Conservation (phyloP, 257 asterid species). For the Lycium barbarum region DNA sequence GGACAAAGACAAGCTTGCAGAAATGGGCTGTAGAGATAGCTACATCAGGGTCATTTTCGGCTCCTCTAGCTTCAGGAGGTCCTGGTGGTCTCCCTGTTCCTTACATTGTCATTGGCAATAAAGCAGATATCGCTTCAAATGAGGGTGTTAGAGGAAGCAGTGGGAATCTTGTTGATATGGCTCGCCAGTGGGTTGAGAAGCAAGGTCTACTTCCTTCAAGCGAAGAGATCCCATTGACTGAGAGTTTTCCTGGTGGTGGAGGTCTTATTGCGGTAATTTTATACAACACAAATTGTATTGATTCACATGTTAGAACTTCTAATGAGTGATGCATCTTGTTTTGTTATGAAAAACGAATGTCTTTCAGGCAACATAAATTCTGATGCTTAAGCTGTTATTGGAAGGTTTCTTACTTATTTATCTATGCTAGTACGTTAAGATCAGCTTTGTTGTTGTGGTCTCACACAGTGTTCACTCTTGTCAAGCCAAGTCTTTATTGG, state of each 20-base stretch:
- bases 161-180: conserved; percentile 95
- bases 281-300: not conserved
- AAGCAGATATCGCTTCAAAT: conserved; percentile 68
- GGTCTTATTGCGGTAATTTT: conserved; percentile 87
- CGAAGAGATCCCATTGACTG: conserved; percentile 87
- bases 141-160: conserved; percentile 80
- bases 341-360: not conserved
- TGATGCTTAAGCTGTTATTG: not conserved
- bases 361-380: not conserved
- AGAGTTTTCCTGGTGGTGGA: conserved; percentile 84
- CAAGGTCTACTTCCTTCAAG: conserved; percentile 92
- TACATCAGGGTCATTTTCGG: conserved; percentile 86
- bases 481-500: not conserved
- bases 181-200: conserved; percentile 98
- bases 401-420: not conserved
- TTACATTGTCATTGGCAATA: conserved; percentile 85
- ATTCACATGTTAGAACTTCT: not conserved
- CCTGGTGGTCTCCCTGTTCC: conserved; percentile 99
- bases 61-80: conserved; percentile 91
- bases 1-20: conserved; percentile 84
- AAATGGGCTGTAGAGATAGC: conserved; percentile 98
- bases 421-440: conserved; percentile 5
- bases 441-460: not conserved
- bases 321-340: conserved; percentile 20
- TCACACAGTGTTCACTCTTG: not conserved